Base-by-base conservation (phyloP, 2,329 filamentous ascomycete genomes). In the Stagonosporopsis chrysanthemi region DNA sequence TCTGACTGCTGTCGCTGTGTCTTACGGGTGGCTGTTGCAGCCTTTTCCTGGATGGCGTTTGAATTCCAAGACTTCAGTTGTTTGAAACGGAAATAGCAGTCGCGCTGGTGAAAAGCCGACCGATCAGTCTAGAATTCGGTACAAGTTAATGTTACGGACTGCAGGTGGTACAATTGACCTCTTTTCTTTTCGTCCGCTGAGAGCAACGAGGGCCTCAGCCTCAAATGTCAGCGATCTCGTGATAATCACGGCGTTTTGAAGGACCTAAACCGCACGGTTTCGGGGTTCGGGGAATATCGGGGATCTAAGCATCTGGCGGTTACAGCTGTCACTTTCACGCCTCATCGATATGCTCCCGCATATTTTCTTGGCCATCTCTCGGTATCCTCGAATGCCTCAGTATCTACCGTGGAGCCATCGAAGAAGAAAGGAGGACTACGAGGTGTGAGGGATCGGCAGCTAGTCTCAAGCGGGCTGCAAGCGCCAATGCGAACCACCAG, bases 31-130 rank as follows among this genome's bases (percentile, higher is more conserved):
- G 64, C 66, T 68, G 57, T 60, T 53, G 56, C 57, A 63, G 60
- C 52, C 47, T 52, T 60, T 67, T 58, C 50, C 44, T 56, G 42
- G 57, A 31, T 39, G 23, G 51, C 56, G 60, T 57, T 61, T 66
- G 58, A 59, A 48, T 58, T 64, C 61, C 62, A 68, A 71, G 69
- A 72, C 70, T 60, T 62, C 29, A 62, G 33, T 60, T 70, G 66
- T 74, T 72, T 73, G 59, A 61, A 68, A 53, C 39, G 40, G 24
- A 52, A 54, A 56, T 56, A 56, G 53, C 35, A 39, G 24, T 52
- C n/a, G 52, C 11, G 52, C 29, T 43, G 17, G 52, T 17, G 24
- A 35, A 9, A 26, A 19, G 38, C 42, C 22, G 41, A 29, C 40
- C 15, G 2, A 19, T 17, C 7, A 33, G 14, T 28, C 24, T 19